Base-by-base conservation (phyloP, 2,329 filamentous ascomycete species). In the Pseudogymnoascus sp. region DNA sequence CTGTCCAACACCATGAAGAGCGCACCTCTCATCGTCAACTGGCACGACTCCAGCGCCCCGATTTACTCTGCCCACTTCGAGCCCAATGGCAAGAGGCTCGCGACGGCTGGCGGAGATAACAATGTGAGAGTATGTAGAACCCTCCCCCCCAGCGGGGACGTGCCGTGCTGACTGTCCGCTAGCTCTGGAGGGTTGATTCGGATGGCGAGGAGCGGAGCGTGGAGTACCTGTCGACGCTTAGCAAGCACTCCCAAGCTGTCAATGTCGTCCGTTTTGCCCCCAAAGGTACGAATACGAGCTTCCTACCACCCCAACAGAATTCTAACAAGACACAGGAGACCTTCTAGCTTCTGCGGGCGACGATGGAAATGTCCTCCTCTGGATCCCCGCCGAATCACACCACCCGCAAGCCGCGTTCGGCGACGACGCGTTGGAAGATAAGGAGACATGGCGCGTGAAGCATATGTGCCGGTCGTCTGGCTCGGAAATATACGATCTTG, bases 51-150 rank as follows among this genome's bases (percentile, higher is more conserved):
- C 75, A 96, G 96, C 79, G 87, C 91, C 72, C 95, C 95, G 65
- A 93, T 99, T 75, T 99, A 98, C 80, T 97, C 93, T 48, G 92
- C 92, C 71, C 93, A 98, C 77, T 99, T 98, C 75, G 93, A 99
- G 75, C 91, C 91, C 60, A 84, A 91, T 74, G 92, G 92, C 68
- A 97, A 95, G 77, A 87, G 95, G 72, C 80, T 99, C 68, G 95
- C 95, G 65, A 99, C 95, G 8, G 93, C 89, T 67, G 95, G 93
- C 72, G 95, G 95, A 75, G 95, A 99, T 78, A 96, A 96, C 76
- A 93, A 97, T 79, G 92, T 99, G 72, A 85, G 95, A 78, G 90
- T 93, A 86, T 68, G 87, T 77, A 61, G 16, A 54, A 37, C 36
- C 41, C 11, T 2, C 41, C 48, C 11, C 7, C 14, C 25, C 25